Conservation (phyloP, 2,329 filamentous ascomycete genomes). For the Zymoseptoria tritici region DNA sequence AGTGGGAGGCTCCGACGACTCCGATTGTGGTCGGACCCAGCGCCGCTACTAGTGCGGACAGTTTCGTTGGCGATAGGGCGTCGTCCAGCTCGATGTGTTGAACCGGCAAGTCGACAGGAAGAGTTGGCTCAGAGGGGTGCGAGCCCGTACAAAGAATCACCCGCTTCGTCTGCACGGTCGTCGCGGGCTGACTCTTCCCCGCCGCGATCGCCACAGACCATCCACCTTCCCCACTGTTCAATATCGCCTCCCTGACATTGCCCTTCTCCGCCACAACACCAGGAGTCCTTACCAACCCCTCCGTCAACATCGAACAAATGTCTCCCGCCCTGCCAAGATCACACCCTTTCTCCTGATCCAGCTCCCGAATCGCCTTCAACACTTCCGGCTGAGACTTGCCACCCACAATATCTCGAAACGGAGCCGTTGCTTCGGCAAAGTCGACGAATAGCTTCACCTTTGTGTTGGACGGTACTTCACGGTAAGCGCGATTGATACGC, state of each 20-base stretch:
- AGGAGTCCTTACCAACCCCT: constrained; percentile 37
- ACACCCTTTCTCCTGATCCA: constrained; percentile 53
- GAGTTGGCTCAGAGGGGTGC: constrained; percentile 38
- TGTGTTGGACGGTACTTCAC: constrained; percentile 58
- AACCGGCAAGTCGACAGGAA: constrained; percentile 38
- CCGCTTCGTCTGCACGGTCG: constrained; percentile 32
- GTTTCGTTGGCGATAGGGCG: constrained; percentile 47
- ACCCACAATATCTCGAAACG: constrained; percentile 47
- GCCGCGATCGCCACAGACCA: constrained; percentile 33
- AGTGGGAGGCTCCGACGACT: constrained; percentile 57
- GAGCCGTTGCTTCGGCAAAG: constrained; percentile 47
- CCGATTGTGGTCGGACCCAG: constrained; percentile 40
- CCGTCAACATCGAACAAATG: constrained; percentile 43
- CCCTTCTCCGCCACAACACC: constrained; percentile 36
- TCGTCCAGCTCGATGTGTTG: constrained; percentile 47
- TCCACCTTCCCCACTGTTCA: constrained; percentile 31
- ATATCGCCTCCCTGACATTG: constrained; percentile 34
- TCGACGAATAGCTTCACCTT: constrained; percentile 53
- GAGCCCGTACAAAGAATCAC: constrained; percentile 55
- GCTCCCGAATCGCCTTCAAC: constrained; percentile 44
- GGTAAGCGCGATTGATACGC: constrained; percentile 42
- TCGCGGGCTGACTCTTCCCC: constrained; percentile 22
- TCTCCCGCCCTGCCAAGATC: constrained; percentile 52
- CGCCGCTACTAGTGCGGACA: constrained; percentile 34
- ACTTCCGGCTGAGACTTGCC: constrained; percentile 45